A percentile compares a stretch with the other conserved stretches of the same genome.
phyloP scores from a whole-genome alignment of 192 early-diverging fungal genomes.

The Dissophora globulifera region DNA sequence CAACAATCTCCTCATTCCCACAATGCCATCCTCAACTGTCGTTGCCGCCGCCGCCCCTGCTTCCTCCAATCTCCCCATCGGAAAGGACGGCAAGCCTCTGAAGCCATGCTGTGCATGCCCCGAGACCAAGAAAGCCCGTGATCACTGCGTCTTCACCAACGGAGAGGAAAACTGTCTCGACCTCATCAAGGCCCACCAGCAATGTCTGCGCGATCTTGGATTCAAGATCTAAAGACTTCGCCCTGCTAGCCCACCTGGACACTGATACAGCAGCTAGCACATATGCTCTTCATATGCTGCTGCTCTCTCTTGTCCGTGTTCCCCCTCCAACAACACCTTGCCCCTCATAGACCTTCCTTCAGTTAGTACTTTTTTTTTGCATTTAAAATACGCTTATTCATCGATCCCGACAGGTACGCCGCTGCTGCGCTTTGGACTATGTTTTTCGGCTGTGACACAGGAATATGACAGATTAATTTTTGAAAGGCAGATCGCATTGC shows the following conservation, averaged over 20 bases:
- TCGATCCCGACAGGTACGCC: no score
- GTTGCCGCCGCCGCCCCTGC: neutral
- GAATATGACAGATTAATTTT: no score
- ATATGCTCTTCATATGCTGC: no score
- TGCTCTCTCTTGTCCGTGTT: no score
- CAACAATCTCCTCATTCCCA: no score
- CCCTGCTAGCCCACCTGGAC: no score
- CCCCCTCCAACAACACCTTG: neutral
- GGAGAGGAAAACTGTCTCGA: slow-evolving; percentile 93
- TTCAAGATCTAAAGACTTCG: slow-evolving; percentile 81
- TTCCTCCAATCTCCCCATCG: slow-evolving; percentile 31
- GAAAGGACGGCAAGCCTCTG: slow-evolving; percentile 65
- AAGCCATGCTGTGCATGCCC: slow-evolving; percentile 98
- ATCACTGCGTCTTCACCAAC: slow-evolving; percentile 86
- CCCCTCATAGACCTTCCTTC: neutral
- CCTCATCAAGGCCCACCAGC: slow-evolving; percentile 85
- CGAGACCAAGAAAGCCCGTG: slow-evolving; percentile 91
- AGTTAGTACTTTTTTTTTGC: neutral
- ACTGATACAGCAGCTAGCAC: no score
- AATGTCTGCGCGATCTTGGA: slow-evolving; percentile 93
- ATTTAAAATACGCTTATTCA: neutral
- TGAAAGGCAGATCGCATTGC: no score
- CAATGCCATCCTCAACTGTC: slow-evolving; percentile 13
- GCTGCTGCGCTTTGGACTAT: no score
- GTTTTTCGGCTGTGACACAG: neutral